phyloP scores from a whole-genome alignment of 2,329 filamentous ascomycete species.

The Aspergillus quadricinctus region DNA sequence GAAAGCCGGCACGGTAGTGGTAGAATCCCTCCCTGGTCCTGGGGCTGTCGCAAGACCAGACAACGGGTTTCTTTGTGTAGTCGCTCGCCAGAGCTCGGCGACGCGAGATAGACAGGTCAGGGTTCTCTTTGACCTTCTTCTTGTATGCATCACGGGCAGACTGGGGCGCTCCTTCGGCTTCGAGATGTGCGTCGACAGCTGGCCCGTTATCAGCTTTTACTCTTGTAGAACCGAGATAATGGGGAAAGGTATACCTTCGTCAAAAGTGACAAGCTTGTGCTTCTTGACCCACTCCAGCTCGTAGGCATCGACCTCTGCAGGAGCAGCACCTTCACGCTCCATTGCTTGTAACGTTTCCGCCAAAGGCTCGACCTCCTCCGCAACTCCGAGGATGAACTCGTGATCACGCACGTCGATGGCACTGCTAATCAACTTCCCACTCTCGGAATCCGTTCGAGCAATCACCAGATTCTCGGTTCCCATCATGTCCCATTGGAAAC shows the following conservation, averaged over 20 bases:
- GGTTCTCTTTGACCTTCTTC: slow-evolving; percentile 56
- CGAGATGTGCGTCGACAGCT: slow-evolving; percentile 72
- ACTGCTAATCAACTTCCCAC: slow-evolving; percentile 81
- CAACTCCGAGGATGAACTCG: slow-evolving; percentile 89
- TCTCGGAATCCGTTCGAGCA: slow-evolving; percentile 92
- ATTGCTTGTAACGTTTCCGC: slow-evolving; percentile 86
- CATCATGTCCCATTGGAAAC: slow-evolving; percentile 99
- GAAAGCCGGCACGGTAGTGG: slow-evolving; percentile 63
- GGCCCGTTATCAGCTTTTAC: not conserved
- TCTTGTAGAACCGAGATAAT: not conserved
- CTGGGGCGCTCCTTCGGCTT: slow-evolving; percentile 59
- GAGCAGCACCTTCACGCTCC: slow-evolving; percentile 73
- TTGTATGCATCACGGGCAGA: slow-evolving; percentile 66
- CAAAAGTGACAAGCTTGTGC: slow-evolving; percentile 82
- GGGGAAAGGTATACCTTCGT: slow-evolving; percentile 56
- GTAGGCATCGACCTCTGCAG: slow-evolving; percentile 76
- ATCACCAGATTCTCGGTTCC: slow-evolving; percentile 92
- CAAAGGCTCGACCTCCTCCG: slow-evolving; percentile 72
- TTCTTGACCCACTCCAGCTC: slow-evolving; percentile 85
- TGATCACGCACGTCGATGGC: slow-evolving; percentile 93
- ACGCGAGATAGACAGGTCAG: slow-evolving; percentile 71
- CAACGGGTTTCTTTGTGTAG: slow-evolving; percentile 63
- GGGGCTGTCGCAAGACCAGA: slow-evolving; percentile 88
- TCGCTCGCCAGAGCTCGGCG: slow-evolving; percentile 68
- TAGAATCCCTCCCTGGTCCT: slow-evolving; percentile 77